These are phyloP conservation scores for Leptographium procerum DNA, from an alignment of 2,329 filamentous ascomycete species.

Conservation along the genomic window DNA sequence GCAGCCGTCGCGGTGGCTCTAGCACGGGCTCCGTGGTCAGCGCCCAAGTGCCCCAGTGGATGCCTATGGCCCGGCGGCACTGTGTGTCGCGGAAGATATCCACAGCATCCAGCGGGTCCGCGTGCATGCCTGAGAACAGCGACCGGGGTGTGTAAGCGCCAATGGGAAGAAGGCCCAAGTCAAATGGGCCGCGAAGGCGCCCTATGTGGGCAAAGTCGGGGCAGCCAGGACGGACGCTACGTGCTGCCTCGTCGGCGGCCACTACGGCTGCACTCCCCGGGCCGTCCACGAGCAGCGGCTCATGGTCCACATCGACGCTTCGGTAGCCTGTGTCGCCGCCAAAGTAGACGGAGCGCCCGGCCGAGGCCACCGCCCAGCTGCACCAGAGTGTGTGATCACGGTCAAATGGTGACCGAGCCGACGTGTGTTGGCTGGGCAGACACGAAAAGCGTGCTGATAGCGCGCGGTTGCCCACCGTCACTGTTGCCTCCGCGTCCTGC, in stretches of 20 bases:
- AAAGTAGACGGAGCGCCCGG: slow-evolving; percentile 73
- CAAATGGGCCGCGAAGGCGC: slow-evolving; percentile 68
- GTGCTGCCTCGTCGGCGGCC: slow-evolving; percentile 65
- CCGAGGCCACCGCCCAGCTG: slow-evolving; percentile 69
- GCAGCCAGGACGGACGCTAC: slow-evolving; percentile 57
- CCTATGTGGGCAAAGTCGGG: slow-evolving; percentile 84
- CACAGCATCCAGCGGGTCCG: slow-evolving; percentile 75
- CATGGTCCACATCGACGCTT: slow-evolving; percentile 34
- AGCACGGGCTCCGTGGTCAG: slow-evolving; percentile 75
- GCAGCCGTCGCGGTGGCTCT: slow-evolving; percentile 66
- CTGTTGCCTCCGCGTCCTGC: slow-evolving; percentile 65
- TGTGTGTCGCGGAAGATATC: slow-evolving; percentile 80
- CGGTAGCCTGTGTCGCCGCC: slow-evolving; percentile 88
- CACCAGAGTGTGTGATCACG: slow-evolving; percentile 72
- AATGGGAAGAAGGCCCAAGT: slow-evolving; percentile 86
- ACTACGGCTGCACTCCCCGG: slow-evolving; percentile 41
- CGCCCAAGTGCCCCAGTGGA: slow-evolving; percentile 90
- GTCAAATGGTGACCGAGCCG: slow-evolving; percentile 57
- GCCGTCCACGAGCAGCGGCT: not conserved
- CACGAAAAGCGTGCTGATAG: slow-evolving; percentile 52
- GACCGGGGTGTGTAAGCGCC: slow-evolving; percentile 69
- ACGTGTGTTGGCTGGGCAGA: slow-evolving; percentile 76
- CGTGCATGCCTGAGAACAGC: slow-evolving; percentile 72
- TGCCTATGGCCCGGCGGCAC: slow-evolving; percentile 68
- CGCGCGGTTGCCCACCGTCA: slow-evolving; percentile 26